phyloP scores from a whole-genome alignment of 331 rosid species.

The Saraca asoca region DNA sequence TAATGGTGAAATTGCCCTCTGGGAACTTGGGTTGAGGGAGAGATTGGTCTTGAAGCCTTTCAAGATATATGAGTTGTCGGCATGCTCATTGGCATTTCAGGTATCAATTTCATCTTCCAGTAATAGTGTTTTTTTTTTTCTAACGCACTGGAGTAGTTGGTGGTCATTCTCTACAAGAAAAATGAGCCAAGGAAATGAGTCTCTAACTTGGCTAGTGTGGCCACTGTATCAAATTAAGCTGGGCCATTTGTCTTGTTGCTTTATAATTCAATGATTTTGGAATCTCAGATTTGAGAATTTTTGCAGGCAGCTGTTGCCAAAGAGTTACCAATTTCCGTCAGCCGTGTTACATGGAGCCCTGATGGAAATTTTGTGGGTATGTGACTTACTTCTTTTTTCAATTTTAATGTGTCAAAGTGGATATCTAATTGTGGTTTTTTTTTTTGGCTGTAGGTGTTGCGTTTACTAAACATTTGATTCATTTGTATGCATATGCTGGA shows the following conservation, averaged over 20 bases:
- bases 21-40: slow-evolving; percentile 70
- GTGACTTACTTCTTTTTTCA: slow-evolving; percentile 38
- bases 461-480: slow-evolving; percentile 83
- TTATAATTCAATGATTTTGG: slow-evolving; percentile 36
- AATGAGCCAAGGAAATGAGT: slow-evolving; percentile 11
- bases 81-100: slow-evolving; percentile 66
- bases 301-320: slow-evolving; percentile 60
- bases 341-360: slow-evolving; percentile 86
- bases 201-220: slow-evolving; percentile 18
- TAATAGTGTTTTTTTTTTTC: slow-evolving; percentile 14
- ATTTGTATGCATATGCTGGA: slow-evolving; percentile 68
- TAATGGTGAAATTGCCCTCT: slow-evolving; percentile 74
- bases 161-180: background rate
- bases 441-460: slow-evolving; percentile 69
- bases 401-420: slow-evolving; percentile 23
- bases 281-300: slow-evolving; percentile 42
- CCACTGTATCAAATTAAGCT: slow-evolving; percentile 1
- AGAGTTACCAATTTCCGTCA: slow-evolving; percentile 67
- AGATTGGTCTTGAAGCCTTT: slow-evolving; percentile 74
- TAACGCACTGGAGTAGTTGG: slow-evolving; percentile 5
- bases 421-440: slow-evolving; percentile 44
- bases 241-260: slow-evolving; percentile 31
- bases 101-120: slow-evolving; percentile 37
- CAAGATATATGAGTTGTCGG: slow-evolving; percentile 68
- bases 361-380: slow-evolving; percentile 88